Evolutionary conservation across 1,284 basidiomycete species (phyloP), one percentile per base, ranked within the genome.

Genomic region (Ceratobasidium papillatum): DNA sequence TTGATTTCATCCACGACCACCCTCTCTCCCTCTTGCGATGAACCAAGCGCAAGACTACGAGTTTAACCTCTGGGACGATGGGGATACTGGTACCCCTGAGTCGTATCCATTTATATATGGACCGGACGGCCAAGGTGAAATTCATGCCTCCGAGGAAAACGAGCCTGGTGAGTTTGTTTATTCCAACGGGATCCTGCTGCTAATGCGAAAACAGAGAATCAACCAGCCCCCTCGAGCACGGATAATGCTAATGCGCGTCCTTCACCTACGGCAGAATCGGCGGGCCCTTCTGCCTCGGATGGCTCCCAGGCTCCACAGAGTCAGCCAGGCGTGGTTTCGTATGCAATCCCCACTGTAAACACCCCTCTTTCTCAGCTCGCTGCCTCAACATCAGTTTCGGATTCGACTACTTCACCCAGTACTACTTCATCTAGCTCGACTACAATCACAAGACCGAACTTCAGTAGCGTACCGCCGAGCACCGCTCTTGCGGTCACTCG

Each of bases 311-410:
- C 27, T 38, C 49, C 32, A 22, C 27, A 14, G 17, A 41, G 8
- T 47, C 3, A 47, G 30, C 61, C 25, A 47, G 65, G 65, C 12
- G 65, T 68, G 25, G 65, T 68, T 11, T 68, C 65, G 27, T 68
- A 68, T 25, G 65, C 65, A n/a, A 43, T 68, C 17, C 65, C 65
- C 2, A 68, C 65, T 17, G 7, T 38, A 8, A 52, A 54, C 34
- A 58, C 51, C 3, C 32, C 65, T 2, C 36, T 56, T 27, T 25
- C 54, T 17, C 19, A 58, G 30, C 54, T 11, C 14, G 30, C 32
- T 17, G 30, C 34, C 54, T 34, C 54, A 3, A 34, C 11, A 5
- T 32, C 54, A 19, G 30, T 30, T 5, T 36, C 32, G 12, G 22
- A 32, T 17, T 5, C 14, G 14, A 11, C 30, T 36, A 14, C 62